phyloP scores from a whole-genome alignment of 2,329 filamentous ascomycete species.

The Xylaria digitata region DNA sequence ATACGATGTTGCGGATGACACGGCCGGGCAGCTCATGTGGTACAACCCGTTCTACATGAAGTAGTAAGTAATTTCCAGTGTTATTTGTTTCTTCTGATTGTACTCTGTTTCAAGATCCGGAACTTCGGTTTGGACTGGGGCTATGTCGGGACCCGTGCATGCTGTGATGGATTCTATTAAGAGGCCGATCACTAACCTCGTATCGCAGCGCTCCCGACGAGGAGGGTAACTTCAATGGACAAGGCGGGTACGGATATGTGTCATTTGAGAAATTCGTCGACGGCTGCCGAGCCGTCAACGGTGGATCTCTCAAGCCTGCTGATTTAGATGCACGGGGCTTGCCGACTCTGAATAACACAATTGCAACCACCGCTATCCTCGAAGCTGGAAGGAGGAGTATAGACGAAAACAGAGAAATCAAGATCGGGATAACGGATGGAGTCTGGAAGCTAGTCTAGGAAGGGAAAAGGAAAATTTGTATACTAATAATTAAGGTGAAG shows the following conservation, averaged over 20 bases:
- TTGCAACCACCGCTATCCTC: constrained; percentile 90
- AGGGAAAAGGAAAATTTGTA: constrained; percentile 1
- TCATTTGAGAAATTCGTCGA: constrained; percentile 97
- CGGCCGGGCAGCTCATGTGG: constrained; percentile 77
- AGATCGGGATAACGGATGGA: constrained; percentile 74
- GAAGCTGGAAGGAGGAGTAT: constrained; percentile 87
- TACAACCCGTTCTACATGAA: constrained; percentile 97
- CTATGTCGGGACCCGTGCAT: not conserved
- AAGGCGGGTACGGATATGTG: constrained; percentile 92
- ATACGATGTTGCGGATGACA: constrained; percentile 93
- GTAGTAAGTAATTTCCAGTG: constrained; percentile 58
- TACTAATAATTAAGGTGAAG: not conserved
- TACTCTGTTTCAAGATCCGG: not conserved
- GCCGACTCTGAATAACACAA: constrained; percentile 87
- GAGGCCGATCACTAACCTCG: not conserved
- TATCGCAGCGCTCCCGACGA: constrained; percentile 77
- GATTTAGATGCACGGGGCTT: constrained; percentile 83
- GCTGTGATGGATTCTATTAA: not conserved
- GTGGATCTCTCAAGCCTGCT: constrained; percentile 75
- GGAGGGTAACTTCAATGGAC: constrained; percentile 92
- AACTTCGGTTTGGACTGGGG: not conserved
- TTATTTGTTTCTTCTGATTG: not conserved
- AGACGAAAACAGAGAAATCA: constrained; percentile 82
- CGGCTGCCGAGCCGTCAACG: constrained; percentile 81
- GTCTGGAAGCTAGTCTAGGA: constrained; percentile 73